Evolutionary conservation across 441 rosid species (phyloP).

Genomic region (Adansonia grandidieri): DNA sequence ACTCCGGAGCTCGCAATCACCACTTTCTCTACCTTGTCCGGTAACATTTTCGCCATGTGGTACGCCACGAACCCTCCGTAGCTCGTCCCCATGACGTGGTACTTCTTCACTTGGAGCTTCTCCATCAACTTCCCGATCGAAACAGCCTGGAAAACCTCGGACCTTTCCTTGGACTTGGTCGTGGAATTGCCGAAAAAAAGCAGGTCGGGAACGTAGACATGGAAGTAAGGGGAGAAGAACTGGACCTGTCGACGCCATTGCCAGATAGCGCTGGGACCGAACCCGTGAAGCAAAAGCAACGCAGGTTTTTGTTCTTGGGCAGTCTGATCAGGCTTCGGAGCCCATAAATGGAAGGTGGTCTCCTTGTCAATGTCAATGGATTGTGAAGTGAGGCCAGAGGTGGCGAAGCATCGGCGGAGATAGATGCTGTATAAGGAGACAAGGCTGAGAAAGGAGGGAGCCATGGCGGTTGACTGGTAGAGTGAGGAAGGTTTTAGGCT

Average conservation of each 20-base stretch:
- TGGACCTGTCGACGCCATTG: slow-evolving; percentile 81
- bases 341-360: slow-evolving; percentile 78
- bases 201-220: slow-evolving; percentile 73
- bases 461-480: slow-evolving; percentile 20
- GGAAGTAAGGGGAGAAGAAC: slow-evolving; percentile 50
- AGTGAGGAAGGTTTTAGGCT: not conserved
- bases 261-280: slow-evolving; percentile 76
- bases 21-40: slow-evolving; percentile 76
- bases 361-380: slow-evolving; percentile 43
- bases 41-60: slow-evolving; percentile 67
- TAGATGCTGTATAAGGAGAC: slow-evolving; percentile 54
- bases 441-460: slow-evolving; percentile 55
- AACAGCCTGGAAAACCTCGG: slow-evolving; percentile 76
- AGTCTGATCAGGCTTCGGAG: slow-evolving; percentile 39
- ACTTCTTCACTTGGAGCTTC: slow-evolving; percentile 51
- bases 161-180: slow-evolving; percentile 54
- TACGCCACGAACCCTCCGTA: slow-evolving; percentile 89
- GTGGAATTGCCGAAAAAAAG: slow-evolving; percentile 73
- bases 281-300: slow-evolving; percentile 74
- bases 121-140: slow-evolving; percentile 57
- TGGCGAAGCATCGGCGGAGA: slow-evolving; percentile 68
- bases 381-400: slow-evolving; percentile 61
- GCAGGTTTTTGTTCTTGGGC: slow-evolving; percentile 40
- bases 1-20: slow-evolving; percentile 83
- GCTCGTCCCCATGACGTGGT: slow-evolving; percentile 69